Conservation (phyloP, 2,329 filamentous ascomycete genomes). For the Pestalotiopsis sp. region DNA sequence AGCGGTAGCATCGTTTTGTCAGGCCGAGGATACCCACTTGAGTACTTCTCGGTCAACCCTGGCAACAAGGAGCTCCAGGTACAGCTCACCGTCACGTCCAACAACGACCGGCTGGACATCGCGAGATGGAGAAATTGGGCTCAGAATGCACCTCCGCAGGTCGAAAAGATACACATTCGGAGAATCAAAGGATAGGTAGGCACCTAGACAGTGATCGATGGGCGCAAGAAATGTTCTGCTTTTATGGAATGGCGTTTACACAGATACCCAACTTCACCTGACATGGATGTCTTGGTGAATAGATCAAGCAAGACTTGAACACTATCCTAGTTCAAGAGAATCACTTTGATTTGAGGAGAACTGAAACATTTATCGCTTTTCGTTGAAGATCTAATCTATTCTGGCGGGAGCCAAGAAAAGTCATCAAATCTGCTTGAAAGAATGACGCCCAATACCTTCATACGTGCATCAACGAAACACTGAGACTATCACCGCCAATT, state of each 20-base stretch:
- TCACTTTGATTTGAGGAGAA: no score
- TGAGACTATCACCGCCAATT: neutral
- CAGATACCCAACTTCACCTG: no score
- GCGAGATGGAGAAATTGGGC: conserved; percentile 12
- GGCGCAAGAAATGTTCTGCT: no score
- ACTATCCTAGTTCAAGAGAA: no score
- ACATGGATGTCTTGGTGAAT: no score
- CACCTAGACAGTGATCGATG: no score
- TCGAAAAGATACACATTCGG: neutral
- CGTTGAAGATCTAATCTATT: no score
- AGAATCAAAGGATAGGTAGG: neutral
- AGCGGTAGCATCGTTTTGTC: conserved; percentile 3
- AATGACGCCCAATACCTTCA: neutral
- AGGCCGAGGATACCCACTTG: neutral
- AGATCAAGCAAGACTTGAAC: no score
- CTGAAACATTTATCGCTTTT: no score
- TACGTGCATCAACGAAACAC: neutral
- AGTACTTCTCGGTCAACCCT: neutral
- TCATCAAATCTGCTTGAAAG: no score
- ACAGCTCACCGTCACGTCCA: neutral
- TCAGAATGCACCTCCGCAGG: conserved; percentile 7
- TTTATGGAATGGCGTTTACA: no score
- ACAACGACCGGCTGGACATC: neutral
- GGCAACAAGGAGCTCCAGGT: neutral
- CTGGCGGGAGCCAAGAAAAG: no score